A percentile compares a stretch with the other conserved stretches of the same genome.
Evolutionary conservation across 2,329 filamentous ascomycete genomes (phyloP).

Genomic region (Rutstroemia sp.): DNA sequence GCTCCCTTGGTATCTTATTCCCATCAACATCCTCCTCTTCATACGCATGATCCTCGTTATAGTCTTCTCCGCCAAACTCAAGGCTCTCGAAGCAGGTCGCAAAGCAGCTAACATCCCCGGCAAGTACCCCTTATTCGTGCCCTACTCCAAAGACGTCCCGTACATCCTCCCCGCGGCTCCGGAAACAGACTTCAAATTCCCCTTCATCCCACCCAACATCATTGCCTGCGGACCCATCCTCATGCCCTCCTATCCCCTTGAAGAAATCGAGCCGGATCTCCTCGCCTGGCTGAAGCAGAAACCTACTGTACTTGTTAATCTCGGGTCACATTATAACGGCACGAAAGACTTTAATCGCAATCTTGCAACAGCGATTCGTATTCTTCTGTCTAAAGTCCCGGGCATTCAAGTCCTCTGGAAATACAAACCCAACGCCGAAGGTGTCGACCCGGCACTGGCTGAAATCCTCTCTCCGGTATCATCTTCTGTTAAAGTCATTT

Average conservation of each 20-base stretch:
- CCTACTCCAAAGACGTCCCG: slow-evolving; percentile 27
- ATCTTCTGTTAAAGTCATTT: slow-evolving; percentile 32
- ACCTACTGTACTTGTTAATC: slow-evolving; percentile 41
- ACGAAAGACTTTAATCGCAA: slow-evolving; percentile 30
- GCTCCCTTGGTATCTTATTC: slow-evolving; percentile 37
- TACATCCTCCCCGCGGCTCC: slow-evolving; percentile 19
- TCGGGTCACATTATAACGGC: slow-evolving; percentile 33
- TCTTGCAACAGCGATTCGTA: slow-evolving; percentile 33
- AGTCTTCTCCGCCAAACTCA: slow-evolving; percentile 16
- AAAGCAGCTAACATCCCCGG: slow-evolving; percentile 22
- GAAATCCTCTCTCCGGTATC: neutral
- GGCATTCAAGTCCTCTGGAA: slow-evolving; percentile 33
- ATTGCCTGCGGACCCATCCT: slow-evolving; percentile 41
- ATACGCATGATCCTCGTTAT: slow-evolving; percentile 24
- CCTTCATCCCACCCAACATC: slow-evolving; percentile 36
- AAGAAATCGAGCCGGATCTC: slow-evolving; percentile 35
- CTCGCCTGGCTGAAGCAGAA: slow-evolving; percentile 35
- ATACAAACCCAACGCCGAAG: slow-evolving; percentile 18
- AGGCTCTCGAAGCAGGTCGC: slow-evolving; percentile 22
- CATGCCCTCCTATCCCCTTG: slow-evolving; percentile 28
- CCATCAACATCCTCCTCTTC: slow-evolving; percentile 35
- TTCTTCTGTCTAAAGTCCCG: slow-evolving; percentile 29
- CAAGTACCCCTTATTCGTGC: slow-evolving; percentile 23
- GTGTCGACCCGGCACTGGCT: slow-evolving; percentile 7
- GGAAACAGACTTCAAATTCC: slow-evolving; percentile 32